Percentiles rank a stretch among this genome's conserved stretches.
These are phyloP conservation scores for Microstroma glucosiphilum DNA, from an alignment of 1,284 basidiomycete species.

Conservation along the genomic window DNA sequence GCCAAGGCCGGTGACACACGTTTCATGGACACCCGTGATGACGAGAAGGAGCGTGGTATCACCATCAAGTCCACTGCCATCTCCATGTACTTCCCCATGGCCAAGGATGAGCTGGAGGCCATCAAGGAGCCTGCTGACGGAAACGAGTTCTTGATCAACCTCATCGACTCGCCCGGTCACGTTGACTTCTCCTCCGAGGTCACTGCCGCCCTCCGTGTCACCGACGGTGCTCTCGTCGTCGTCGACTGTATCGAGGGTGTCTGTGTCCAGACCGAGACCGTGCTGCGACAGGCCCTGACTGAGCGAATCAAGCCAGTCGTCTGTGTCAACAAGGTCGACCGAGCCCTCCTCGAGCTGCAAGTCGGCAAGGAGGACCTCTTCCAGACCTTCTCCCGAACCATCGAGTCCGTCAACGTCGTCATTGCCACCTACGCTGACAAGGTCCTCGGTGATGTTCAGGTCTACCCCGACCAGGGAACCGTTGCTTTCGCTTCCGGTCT, in stretches of 20 bases:
- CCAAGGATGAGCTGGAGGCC: conserved; percentile 65
- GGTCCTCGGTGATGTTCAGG: conserved; percentile 94
- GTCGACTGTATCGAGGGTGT: conserved; percentile 99
- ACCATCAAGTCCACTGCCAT: conserved; percentile 99
- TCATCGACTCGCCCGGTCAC: conserved; percentile 80
- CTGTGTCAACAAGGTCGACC: conserved; percentile 99
- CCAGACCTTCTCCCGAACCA: conserved; percentile 95
- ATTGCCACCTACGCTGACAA: conserved; percentile 94
- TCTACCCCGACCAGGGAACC: conserved; percentile 97
- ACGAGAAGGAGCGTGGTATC: conserved; percentile 99
- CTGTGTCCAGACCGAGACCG: conserved; percentile 99
- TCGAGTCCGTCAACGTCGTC: conserved; percentile 98
- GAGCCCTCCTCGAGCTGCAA: conserved; percentile 96
- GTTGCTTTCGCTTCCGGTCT: conserved; percentile 99
- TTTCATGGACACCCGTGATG: conserved; percentile 93
- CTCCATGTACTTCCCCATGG: conserved; percentile 98
- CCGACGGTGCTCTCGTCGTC: conserved; percentile 84
- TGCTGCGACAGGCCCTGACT: conserved; percentile 90
- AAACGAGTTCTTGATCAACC: conserved; percentile 76
- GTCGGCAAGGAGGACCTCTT: conserved; percentile 94
- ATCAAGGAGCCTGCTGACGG: conserved; percentile 93
- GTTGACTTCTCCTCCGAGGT: conserved; percentile 80
- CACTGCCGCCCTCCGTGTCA: conserved; percentile 98
- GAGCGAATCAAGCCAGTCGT: conserved; percentile 99
- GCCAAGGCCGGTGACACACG: conserved; percentile 92